A percentile compares a stretch with the other conserved stretches of the same genome.
phyloP scores from a whole-genome alignment of 2,329 filamentous ascomycete genomes.

The Bipolaris victoriae region DNA sequence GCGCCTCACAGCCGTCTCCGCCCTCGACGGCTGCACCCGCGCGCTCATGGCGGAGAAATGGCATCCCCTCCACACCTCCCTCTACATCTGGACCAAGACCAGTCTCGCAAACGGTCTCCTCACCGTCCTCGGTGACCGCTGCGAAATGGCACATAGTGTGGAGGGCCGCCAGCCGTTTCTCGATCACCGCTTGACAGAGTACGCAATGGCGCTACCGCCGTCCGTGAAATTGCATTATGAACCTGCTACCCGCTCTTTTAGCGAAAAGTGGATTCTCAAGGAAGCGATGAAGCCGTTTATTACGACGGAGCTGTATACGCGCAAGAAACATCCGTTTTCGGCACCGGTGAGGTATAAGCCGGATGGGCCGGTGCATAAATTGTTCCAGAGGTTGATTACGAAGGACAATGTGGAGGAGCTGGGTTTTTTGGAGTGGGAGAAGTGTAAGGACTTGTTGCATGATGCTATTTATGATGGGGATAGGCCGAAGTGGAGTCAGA shows the following conservation, averaged over 20 bases:
- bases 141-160: conserved; percentile 54
- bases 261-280: conserved; percentile 61
- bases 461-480: conserved; percentile 21
- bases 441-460: conserved; percentile 18
- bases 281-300: conserved; percentile 59
- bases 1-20: conserved; percentile 18
- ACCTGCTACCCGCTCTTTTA: conserved; percentile 18
- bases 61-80: conserved; percentile 34
- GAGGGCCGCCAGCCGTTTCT: conserved; percentile 53
- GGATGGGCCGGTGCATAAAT: conserved; percentile 53
- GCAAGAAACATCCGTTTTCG: conserved; percentile 58
- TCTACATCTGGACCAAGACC: conserved; percentile 35
- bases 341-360: conserved; percentile 53
- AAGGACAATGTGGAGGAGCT: conserved; percentile 35
- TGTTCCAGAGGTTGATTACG: conserved; percentile 38
- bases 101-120: conserved; percentile 46
- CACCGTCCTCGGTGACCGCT: conserved; percentile 53
- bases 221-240: conserved; percentile 47
- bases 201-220: conserved; percentile 48
- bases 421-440: conserved; percentile 30
- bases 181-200: conserved; percentile 50
- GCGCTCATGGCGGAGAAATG: conserved; percentile 28
- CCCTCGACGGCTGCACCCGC: conserved; percentile 36
- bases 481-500: conserved; percentile 21
- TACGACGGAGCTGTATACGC: conserved; percentile 58